Evolutionary conservation across 495 filamentous ascomycete species (phyloP), one percentile per base, ranked within the genome.

Genomic region (Penicillium crystallinum): DNA sequence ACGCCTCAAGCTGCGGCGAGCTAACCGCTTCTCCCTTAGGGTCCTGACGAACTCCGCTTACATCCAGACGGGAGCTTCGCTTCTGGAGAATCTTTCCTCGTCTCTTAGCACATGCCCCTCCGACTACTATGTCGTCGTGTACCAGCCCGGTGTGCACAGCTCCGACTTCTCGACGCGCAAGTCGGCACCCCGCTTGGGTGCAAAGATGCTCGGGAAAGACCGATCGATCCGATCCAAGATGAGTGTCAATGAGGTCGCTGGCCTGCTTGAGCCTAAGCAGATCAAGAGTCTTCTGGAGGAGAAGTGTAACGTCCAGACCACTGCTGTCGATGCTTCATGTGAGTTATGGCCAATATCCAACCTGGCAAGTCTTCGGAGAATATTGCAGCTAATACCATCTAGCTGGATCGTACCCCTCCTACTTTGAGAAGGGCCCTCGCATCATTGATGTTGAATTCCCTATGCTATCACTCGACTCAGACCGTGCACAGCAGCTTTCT

Each of bases 121-220:
- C 3, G 78, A 86, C 29, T 81, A 80, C 37, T 97, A 96, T 75
- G 72, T 96, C 63, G 69, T 97, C 55, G 81, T 92, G 47, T 82
- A 81, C 17, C 90, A 95, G 57, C 88, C 90, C 4, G 85, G 88
- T 47, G 73, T 91, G 34, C 81, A 88, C 61, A 81, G 82, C 44
- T 74, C 73, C 51, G 86, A 90, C 64, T 82, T 84, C 60, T 57
- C 72, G 31, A 68, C 78, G 39, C 70, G 68, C 54, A 70, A 72
- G 51, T 73, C 80, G 5, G 71, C 81, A 46, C 83, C 85, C 42
- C 80, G 84, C 61, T 72, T 96, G 43, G 78, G 78, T 48, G 71
- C 69, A 53, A 77, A 71, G 58, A 66, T 81, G 64, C 62, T 67
- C 8, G 73, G 73, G 47, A 68, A 73, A 56, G 77, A 78, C 57